A percentile compares a stretch with the other conserved stretches of the same genome.
Evolutionary conservation across 1,139 yeast genomes (phyloP).

Genomic region (Candida labiduridarum): DNA sequence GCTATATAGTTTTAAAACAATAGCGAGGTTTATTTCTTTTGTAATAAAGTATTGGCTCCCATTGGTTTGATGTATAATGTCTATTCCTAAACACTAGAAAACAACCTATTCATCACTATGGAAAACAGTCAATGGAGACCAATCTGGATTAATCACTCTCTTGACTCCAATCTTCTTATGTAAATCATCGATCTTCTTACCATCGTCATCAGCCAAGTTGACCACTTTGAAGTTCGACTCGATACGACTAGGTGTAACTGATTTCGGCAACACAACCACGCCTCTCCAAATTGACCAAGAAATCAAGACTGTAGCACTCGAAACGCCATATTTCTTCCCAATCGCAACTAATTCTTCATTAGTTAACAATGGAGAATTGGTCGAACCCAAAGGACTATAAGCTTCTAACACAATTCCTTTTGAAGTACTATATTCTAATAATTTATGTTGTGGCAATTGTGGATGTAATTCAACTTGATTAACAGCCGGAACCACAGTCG

Average conservation of each 20-base stretch:
- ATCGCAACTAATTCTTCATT: slow-evolving; percentile 41
- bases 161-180: slow-evolving; percentile 29
- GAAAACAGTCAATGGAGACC: slow-evolving; percentile 1
- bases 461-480: slow-evolving; percentile 4
- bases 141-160: slow-evolving; percentile 28
- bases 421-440: background rate
- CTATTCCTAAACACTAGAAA: background rate
- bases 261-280: slow-evolving; percentile 56
- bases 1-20: too few species aligned
- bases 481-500: slow-evolving; percentile 1
- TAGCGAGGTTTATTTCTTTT: too few species aligned
- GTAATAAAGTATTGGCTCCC: slow-evolving; percentile 8
- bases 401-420: slow-evolving; percentile 1
- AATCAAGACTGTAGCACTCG: slow-evolving; percentile 47
- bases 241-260: slow-evolving; percentile 40
- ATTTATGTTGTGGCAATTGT: slow-evolving; percentile 2
- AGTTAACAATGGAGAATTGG: slow-evolving; percentile 53
- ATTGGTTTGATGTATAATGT: background rate
- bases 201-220: slow-evolving; percentile 32
- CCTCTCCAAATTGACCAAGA: slow-evolving; percentile 59
- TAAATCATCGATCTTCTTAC: slow-evolving; percentile 32
- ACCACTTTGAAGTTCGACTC: slow-evolving; percentile 34
- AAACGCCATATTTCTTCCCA: slow-evolving; percentile 45
- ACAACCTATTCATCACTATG: background rate
- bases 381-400: slow-evolving; percentile 47